Conservation (phyloP, 1,284 basidiomycete genomes). For the Pascua guehoae region DNA sequence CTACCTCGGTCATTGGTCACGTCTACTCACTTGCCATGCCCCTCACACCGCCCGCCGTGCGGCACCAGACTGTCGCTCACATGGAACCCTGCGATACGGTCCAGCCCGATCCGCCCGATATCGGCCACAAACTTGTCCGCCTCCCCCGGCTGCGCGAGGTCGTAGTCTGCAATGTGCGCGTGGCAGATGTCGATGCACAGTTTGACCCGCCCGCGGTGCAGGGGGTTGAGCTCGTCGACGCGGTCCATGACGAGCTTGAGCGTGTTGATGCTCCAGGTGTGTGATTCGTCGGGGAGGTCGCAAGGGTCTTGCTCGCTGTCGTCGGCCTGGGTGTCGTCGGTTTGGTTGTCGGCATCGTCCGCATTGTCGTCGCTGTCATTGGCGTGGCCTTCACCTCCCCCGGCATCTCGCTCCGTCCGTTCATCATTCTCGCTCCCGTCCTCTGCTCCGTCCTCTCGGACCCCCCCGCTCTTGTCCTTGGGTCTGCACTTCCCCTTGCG, state of each 20-base stretch:
- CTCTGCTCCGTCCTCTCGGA: too few relatives aligned
- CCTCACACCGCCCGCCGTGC: slow-evolving; percentile 10
- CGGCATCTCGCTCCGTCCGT: too few relatives aligned
- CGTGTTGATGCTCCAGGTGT: slow-evolving; percentile 5
- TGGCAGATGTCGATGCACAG: slow-evolving; percentile 18
- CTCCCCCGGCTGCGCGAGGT: not conserved
- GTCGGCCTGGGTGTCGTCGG: too few relatives aligned
- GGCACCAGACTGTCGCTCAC: slow-evolving; percentile 7
- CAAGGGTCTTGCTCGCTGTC: not conserved
- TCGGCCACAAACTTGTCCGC: not conserved
- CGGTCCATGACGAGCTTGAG: slow-evolving; percentile 6
- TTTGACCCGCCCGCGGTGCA: not conserved
- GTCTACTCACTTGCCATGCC: slow-evolving; percentile 9
- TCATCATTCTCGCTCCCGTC: too few relatives aligned
- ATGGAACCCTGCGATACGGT: slow-evolving; percentile 10
- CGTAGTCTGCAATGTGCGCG: slow-evolving; percentile 15
- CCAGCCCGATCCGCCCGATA: not conserved
- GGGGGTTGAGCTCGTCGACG: not conserved
- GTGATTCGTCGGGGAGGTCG: not conserved
- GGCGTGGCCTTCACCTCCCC: too few relatives aligned
- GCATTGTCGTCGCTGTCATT: too few relatives aligned
- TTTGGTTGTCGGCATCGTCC: too few relatives aligned
- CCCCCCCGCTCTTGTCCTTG: too few relatives aligned
- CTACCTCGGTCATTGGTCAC: too few relatives aligned
- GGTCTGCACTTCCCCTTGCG: not conserved